Base-by-base conservation (phyloP, 2,329 filamentous ascomycete genomes). In the Cryoendolithus antarcticus region DNA sequence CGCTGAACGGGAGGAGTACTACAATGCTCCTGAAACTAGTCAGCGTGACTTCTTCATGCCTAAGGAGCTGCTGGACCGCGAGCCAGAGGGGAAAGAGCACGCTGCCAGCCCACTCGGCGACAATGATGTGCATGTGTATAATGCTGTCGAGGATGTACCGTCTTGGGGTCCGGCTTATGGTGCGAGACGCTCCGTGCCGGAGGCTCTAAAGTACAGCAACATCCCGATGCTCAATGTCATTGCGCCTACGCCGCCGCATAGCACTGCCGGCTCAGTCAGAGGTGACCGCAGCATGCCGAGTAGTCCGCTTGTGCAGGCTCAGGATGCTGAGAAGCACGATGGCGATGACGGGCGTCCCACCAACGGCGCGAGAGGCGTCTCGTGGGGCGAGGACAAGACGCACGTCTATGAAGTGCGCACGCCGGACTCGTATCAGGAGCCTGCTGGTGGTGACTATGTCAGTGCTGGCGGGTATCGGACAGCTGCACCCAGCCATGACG, bases 191-290 rank as follows among this genome's bases (percentile, higher is more conserved):
- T n/a, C n/a, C n/a, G n/a, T n/a, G n/a, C n/a, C n/a, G n/a, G n/a
- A n/a, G n/a, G 30, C 39, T 24, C 9, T 33, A 4, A 15, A 37
- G 3, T 31, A 38, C 13, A 34, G 35, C 30, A 34, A 37, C n/a
- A 66, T 77, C 13, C 73, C 73, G 9, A 56, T 51, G n/a, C 60
- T 78, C 10, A 72, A 70, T 33, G 58, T 77, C 19, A 73, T 75
- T 38, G 65, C 71, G 34, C 70, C 74, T 2, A 77, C 74, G 5
- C 74, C 74, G 11, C 69, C 70, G 7, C 65, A 63, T 12, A 73
- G 70, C 43, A 48, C 57, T 41, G 63, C 40, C 24, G 59, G 60
- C 7, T 54, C 52, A 2, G 57, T 56, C 19, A 55, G 57, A 11
- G 58, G 56, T 27, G 38, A 40, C 15, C 35, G 12, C 59, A 56